Conservation (phyloP, 768 basidiomycete species). For the Trametes coccinea region DNA sequence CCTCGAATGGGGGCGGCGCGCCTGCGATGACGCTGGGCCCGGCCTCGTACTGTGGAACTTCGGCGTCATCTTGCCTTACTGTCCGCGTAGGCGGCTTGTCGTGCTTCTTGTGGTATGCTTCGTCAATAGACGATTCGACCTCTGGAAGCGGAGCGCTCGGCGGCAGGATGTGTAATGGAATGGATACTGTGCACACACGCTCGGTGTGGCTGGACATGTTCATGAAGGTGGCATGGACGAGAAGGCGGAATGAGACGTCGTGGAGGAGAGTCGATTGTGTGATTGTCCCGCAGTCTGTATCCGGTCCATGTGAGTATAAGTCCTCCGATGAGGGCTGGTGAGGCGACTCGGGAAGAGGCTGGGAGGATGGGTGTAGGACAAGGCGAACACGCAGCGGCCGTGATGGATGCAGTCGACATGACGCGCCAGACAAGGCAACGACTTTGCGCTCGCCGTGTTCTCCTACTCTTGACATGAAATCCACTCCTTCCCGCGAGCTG, state of each 20-base stretch:
- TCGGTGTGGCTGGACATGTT: conserved; percentile 69
- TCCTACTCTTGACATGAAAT: conserved; percentile 25
- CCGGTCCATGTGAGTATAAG: conserved; percentile 51
- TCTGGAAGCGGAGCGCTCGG: conserved; percentile 79
- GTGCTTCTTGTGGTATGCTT: conserved; percentile 85
- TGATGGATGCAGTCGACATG: conserved; percentile 84
- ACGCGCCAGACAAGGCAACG: conserved; percentile 85
- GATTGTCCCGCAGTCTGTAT: conserved; percentile 70
- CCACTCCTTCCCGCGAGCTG: conserved; percentile 23
- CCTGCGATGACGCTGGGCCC: conserved; percentile 71
- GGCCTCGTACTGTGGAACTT: conserved; percentile 71
- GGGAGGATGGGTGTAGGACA: conserved; percentile 54
- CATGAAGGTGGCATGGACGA: conserved; percentile 76
- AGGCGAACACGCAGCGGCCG: conserved; percentile 77
- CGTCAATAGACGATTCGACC: conserved; percentile 68
- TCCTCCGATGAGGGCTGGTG: conserved; percentile 15
- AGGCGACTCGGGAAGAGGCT: conserved; percentile 3
- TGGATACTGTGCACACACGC: conserved; percentile 58
- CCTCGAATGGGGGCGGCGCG: conserved; percentile 85
- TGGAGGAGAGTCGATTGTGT: conserved; percentile 84
- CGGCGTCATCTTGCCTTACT: conserved; percentile 65
- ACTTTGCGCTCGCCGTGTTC: conserved; percentile 44
- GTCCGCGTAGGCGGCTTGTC: conserved; percentile 77
- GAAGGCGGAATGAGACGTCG: conserved; percentile 74
- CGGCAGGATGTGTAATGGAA: conserved; percentile 73